These are phyloP conservation scores for Hypholoma fasciculare DNA, from an alignment of 768 basidiomycete genomes.

Conservation along the genomic window DNA sequence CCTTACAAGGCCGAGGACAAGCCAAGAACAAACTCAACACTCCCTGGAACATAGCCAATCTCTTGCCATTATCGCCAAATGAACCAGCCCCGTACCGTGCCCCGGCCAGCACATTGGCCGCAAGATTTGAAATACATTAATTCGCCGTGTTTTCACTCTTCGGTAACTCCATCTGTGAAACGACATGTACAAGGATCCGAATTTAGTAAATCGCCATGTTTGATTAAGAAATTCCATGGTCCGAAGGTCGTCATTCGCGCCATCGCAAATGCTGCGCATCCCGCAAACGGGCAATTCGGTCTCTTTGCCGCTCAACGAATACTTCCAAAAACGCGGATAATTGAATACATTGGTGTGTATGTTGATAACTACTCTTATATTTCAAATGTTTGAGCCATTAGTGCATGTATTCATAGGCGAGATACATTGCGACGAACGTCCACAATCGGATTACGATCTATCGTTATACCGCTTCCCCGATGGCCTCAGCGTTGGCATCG, in stretches of 20 bases:
- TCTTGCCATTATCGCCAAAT: constrained; percentile 17
- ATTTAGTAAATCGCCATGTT: constrained; percentile 10
- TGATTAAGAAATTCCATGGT: constrained; percentile 7
- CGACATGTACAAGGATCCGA: constrained; percentile 33
- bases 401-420: constrained; percentile 47
- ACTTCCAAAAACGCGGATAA: constrained; percentile 59
- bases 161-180: constrained; percentile 46
- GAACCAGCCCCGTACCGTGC: background rate
- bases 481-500: constrained; percentile 70
- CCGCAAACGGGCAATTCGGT: constrained; percentile 77
- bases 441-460: constrained; percentile 83
- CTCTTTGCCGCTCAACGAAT: constrained; percentile 80
- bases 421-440: constrained; percentile 76
- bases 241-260: constrained; percentile 52
- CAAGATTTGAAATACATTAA: constrained; percentile 52
- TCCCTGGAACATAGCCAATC: background rate
- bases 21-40: too few relatives aligned
- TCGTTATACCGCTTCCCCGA: constrained; percentile 65
- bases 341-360: constrained; percentile 65
- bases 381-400: background rate
- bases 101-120: constrained; percentile 29
- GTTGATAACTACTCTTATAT: background rate
- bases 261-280: constrained; percentile 62
- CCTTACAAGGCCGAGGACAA: too few relatives aligned
- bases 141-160: constrained; percentile 53